A percentile compares a stretch with the other conserved stretches of the same genome.
Conservation (phyloP, 495 filamentous ascomycete genomes). For the Podospora didyma region DNA sequence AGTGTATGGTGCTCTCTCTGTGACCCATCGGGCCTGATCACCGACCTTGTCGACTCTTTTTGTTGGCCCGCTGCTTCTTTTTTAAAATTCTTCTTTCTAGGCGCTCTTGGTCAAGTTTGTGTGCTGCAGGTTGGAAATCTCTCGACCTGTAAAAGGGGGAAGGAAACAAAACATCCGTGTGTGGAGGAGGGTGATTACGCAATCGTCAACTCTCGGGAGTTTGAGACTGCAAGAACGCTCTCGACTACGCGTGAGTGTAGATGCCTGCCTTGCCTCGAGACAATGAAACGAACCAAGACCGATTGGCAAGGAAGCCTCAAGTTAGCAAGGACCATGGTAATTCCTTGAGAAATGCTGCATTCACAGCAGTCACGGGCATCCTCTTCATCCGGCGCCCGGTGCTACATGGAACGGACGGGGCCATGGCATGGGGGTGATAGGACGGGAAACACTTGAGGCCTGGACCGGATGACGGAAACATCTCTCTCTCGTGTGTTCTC, state of each 20-base stretch:
- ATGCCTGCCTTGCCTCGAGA: too few relatives aligned
- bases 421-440: neutral
- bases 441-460: neutral
- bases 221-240: too few relatives aligned
- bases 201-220: too few relatives aligned
- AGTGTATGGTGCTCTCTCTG: neutral
- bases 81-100: neutral
- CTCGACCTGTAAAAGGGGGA: too few relatives aligned
- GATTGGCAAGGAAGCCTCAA: too few relatives aligned
- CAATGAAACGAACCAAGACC: too few relatives aligned
- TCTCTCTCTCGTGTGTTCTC: neutral
- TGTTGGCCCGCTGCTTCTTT: neutral
- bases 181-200: too few relatives aligned
- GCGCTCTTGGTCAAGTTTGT: too few relatives aligned
- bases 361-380: slow-evolving; percentile 5
- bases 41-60: neutral
- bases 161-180: too few relatives aligned
- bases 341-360: neutral
- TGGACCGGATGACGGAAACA: slow-evolving; percentile 16
- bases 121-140: too few relatives aligned
- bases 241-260: too few relatives aligned
- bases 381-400: slow-evolving; percentile 18
- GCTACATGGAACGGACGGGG: slow-evolving; percentile 4
- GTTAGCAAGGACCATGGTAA: too few relatives aligned
- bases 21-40: neutral